Evolutionary conservation across 2,329 filamentous ascomycete genomes (phyloP), one percentile per base, ranked within the genome.

Genomic region (Venturia asperata): DNA sequence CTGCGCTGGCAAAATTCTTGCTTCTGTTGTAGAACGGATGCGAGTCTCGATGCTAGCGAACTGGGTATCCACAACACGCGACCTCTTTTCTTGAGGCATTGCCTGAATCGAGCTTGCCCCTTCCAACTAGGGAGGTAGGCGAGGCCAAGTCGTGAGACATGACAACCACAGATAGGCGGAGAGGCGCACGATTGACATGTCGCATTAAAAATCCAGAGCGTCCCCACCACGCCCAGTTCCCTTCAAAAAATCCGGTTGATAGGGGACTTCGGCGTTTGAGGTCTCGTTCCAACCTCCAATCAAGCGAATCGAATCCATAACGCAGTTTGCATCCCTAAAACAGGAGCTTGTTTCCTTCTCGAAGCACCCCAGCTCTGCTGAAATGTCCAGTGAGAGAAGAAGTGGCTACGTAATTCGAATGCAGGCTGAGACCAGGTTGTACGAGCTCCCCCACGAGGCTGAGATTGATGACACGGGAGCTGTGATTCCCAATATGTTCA

Each of bases 391-490:
- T 30, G 1, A 55, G 24, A 21, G 9, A 17, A 5, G 1, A 10
- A 27, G 1, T 56, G 27, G 27, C 52, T 58, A 58, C 52, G 52
- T 58, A 58, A 6, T 24, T 15, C 5, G 47, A 15, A 52, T 58
- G 52, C 52, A 58, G 52, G 52, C 52, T 58, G 52, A 58, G 52
- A 37, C 52, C 2, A 37, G 52, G 52, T 37, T 27, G 52, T 37
- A n/a, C 30, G 52, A 58, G 47, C 47, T 37, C 24, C 49, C 52
- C 52, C 52, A 58, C 52, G 52, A 58, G 52, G 52, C 52, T 58
- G 52, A 58, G 52, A 58, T 15, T 58, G 52, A 7, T 34, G 10
- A 56, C 27, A 34, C 1, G 49, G 24, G 27, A 37, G 4, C 5
- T 9, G 27, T 58, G 52, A 37, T 58, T 34, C 30, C 19, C 27